Evolutionary conservation across 2,329 filamentous ascomycete species (phyloP).

Genomic region (Eutypella sp.): DNA sequence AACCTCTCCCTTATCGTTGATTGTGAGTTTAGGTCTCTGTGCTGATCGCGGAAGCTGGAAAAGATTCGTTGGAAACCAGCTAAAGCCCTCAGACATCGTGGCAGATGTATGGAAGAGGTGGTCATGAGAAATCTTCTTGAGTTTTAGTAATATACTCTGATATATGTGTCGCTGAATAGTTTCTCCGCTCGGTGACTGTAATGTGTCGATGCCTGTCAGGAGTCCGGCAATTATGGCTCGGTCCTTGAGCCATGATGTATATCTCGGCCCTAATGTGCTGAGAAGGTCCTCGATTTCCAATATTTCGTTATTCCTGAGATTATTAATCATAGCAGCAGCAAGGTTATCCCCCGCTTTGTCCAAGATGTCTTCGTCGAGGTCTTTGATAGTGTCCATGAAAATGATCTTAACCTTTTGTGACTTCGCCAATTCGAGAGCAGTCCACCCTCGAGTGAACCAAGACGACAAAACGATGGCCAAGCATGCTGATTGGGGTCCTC

Average conservation of each 20-base stretch:
- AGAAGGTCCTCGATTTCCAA: not conserved
- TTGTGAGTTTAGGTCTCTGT: too few species aligned
- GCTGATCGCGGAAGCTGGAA: too few species aligned
- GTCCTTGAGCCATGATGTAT: not conserved
- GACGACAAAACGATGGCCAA: conserved; percentile 16
- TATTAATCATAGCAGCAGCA: not conserved
- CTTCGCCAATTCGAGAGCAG: conserved; percentile 15
- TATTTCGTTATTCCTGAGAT: not conserved
- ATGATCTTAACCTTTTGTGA: conserved; percentile 15
- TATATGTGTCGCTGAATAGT: too few species aligned
- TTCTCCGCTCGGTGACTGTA: too few species aligned
- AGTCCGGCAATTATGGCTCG: not conserved
- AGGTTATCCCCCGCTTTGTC: not conserved
- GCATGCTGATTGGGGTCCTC: conserved; percentile 4
- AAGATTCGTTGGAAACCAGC: too few species aligned
- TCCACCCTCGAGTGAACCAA: conserved; percentile 20
- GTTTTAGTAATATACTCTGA: too few species aligned
- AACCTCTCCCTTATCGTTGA: too few species aligned
- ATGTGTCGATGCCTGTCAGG: not conserved
- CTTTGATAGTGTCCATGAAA: conserved; percentile 15
- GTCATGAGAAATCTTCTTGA: too few species aligned
- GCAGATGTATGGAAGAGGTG: too few species aligned
- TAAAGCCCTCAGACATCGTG: too few species aligned
- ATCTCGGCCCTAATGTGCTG: not conserved
- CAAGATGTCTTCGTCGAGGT: conserved; percentile 19